Base-by-base conservation (phyloP, 2,329 filamentous ascomycete species). In the Colletotrichum nymphaeae region DNA sequence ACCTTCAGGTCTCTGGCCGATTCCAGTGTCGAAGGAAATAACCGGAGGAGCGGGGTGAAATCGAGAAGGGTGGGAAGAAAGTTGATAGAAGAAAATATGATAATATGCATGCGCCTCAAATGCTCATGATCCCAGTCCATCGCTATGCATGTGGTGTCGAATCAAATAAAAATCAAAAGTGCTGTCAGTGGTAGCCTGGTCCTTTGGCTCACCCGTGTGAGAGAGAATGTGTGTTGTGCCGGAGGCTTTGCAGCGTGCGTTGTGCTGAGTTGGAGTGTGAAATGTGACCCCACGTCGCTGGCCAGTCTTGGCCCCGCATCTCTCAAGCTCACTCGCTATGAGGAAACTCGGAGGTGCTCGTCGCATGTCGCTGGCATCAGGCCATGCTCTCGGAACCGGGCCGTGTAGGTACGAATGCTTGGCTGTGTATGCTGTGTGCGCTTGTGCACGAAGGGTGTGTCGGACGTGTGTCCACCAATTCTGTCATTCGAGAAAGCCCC, bases 131-230 rank as follows among this genome's bases (percentile, higher is more conserved):
- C 63, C 67, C 30, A 22, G 30, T 60, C 63, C 59, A 30, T 75
- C 73, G 73, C 73, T 75, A 75, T 75, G 73, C 73, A 72, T 67
- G 49, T 75, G 67, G 62, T 68, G 63, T 52, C 42, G 55, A 73
- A 69, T 52, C 55, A 63, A 66, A 66, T 59, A 35, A 49, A 69
- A 57, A 52, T 57, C 49, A 65, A 62, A 42, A 9, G 32, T 53
- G 28, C 19, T 55, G 49, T 57, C 58, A 63, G 32, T 66, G 53
- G 53, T 24, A 28, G 19, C 55, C 46, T 28, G 52, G 28, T 65
- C n/a, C 65, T 24, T 32, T 64, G 22, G 49, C 49, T 71, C 52
- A 26, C 53, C 58, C 28, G 16, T 42, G 37, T 19, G 37, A 42
- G 32, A 35, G 32, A 35, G 19, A 32, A 32, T 46, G 42, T 46